Evolutionary conservation across 202 grass and related monocot species (phyloP).

Genomic region (Digitaria exilis): DNA sequence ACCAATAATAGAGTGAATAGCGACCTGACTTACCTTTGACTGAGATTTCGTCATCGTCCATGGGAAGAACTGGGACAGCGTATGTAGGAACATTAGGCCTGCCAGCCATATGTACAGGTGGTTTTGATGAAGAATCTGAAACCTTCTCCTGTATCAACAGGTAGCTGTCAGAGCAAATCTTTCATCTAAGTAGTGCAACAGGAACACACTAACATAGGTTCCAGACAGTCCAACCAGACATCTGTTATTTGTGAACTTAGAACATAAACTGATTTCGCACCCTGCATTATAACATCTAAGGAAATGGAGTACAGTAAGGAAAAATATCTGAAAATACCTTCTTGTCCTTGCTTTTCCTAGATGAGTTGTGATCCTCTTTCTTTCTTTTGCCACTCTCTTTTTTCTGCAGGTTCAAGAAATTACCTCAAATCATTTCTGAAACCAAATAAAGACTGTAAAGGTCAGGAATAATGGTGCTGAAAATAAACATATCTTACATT

Average conservation of each 20-base stretch:
- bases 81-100: constrained; percentile 76
- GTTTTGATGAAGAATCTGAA: constrained; percentile 85
- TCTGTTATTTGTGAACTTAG: constrained; percentile 12
- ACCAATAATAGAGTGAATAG: background rate
- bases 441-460: background rate
- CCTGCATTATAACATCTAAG: background rate
- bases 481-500: constrained; percentile 60
- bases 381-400: constrained; percentile 97
- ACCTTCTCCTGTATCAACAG: constrained; percentile 73
- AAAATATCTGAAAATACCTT: constrained; percentile 58
- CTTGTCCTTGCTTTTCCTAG: constrained; percentile 98
- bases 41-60: constrained; percentile 88
- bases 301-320: background rate
- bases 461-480: background rate
- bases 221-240: constrained; percentile 11
- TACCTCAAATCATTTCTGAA: constrained; percentile 34
- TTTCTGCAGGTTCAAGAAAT: constrained; percentile 61
- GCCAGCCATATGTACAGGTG: constrained; percentile 59
- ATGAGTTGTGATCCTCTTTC: constrained; percentile 89
- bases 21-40: constrained; percentile 56
- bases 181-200: constrained; percentile 20
- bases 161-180: background rate
- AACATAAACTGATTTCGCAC: background rate
- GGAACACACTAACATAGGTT: background rate
- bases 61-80: constrained; percentile 60